A percentile compares a stretch with the other conserved stretches of the same genome.
Conservation (phyloP, 345 rosid species). For the Melastoma malabathricum region DNA sequence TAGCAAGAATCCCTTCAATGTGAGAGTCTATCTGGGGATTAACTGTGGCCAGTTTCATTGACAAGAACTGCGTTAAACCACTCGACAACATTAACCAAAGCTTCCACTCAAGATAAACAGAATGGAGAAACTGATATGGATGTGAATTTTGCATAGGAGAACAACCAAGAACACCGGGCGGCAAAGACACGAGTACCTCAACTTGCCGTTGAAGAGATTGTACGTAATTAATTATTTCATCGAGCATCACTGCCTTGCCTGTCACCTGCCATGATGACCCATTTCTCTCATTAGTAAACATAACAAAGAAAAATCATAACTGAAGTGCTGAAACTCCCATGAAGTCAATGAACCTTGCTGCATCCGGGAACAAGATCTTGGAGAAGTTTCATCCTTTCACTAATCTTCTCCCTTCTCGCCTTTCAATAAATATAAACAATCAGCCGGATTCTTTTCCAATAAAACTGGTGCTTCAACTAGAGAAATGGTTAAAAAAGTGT, state of each 20-base stretch:
- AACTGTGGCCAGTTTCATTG: slow-evolving; percentile 96
- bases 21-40: slow-evolving; percentile 73
- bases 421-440: slow-evolving; percentile 12
- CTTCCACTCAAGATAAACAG: too few species aligned
- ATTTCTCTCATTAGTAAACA: slow-evolving; percentile 1
- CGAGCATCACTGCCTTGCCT: slow-evolving; percentile 98
- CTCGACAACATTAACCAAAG: background rate
- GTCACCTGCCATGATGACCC: slow-evolving; percentile 48
- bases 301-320: too few species aligned
- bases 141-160: too few species aligned
- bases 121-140: too few species aligned
- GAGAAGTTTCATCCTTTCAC: slow-evolving; percentile 96
- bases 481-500: background rate
- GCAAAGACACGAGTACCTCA: slow-evolving; percentile 42
- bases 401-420: slow-evolving; percentile 96
- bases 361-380: slow-evolving; percentile 99
- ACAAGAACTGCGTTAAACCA: slow-evolving; percentile 48
- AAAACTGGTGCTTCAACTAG: background rate
- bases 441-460: slow-evolving; percentile 6
- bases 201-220: slow-evolving; percentile 95
- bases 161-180: background rate
- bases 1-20: slow-evolving; percentile 71
- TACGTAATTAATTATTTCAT: slow-evolving; percentile 92
- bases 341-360: slow-evolving; percentile 54
- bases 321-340: background rate